Conservation (phyloP, 2,329 filamentous ascomycete species). For the Cytospora piceicola region DNA sequence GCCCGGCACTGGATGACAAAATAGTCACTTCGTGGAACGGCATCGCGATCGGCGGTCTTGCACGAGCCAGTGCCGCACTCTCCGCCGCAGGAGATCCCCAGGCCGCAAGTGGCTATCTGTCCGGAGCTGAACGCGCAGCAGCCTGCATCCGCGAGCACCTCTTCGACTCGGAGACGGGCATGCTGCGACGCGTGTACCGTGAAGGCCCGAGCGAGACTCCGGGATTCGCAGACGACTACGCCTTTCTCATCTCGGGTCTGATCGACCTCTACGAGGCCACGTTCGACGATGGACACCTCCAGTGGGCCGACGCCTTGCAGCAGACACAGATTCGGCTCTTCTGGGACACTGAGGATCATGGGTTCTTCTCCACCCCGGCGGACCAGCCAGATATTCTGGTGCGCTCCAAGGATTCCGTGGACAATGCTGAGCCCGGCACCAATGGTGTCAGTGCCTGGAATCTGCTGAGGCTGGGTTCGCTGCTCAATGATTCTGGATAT, state of each 20-base stretch:
- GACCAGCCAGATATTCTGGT: constrained; percentile 71
- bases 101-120: constrained; percentile 62
- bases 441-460: constrained; percentile 82
- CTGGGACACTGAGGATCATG: constrained; percentile 62
- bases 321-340: constrained; percentile 74
- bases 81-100: constrained; percentile 54
- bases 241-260: constrained; percentile 77
- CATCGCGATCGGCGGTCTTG: constrained; percentile 76
- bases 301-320: constrained; percentile 79
- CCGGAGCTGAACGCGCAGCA: constrained; percentile 67
- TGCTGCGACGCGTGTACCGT: constrained; percentile 73
- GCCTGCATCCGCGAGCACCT: constrained; percentile 71
- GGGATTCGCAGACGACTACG: constrained; percentile 88
- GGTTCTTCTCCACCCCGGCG: constrained; percentile 69
- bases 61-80: constrained; percentile 68
- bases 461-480: constrained; percentile 70
- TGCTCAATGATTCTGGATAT: constrained; percentile 69
- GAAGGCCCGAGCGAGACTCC: constrained; percentile 65
- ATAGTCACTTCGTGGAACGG: constrained; percentile 86
- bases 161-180: constrained; percentile 65
- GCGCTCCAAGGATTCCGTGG: constrained; percentile 87
- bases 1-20: constrained; percentile 81
- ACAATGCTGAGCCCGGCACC: constrained; percentile 80
- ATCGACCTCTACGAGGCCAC: constrained; percentile 81
- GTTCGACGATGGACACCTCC: constrained; percentile 71